A percentile compares a stretch with the other conserved stretches of the same genome.
Evolutionary conservation across 805 yeast species (phyloP).

Genomic region (Tetrapisispora iriomotensis): DNA sequence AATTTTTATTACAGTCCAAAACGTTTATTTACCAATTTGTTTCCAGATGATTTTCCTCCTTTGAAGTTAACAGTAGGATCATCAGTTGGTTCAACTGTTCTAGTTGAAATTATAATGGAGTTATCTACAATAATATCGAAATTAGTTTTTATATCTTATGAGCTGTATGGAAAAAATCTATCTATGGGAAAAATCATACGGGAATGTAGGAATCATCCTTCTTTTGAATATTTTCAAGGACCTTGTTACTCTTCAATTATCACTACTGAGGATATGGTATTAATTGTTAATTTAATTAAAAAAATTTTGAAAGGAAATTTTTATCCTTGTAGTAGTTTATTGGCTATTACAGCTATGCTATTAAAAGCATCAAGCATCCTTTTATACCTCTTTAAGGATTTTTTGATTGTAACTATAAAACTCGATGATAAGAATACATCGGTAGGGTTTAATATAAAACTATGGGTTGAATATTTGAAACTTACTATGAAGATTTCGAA

Average conservation of each 20-base stretch:
- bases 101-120: slow-evolving; percentile 67
- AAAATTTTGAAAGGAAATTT: slow-evolving; percentile 43
- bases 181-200: slow-evolving; percentile 37
- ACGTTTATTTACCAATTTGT: slow-evolving; percentile 56
- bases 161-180: slow-evolving; percentile 31
- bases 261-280: slow-evolving; percentile 32
- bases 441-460: slow-evolving; percentile 39
- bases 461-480: slow-evolving; percentile 63
- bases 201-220: slow-evolving; percentile 30
- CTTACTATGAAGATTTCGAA: slow-evolving; percentile 49
- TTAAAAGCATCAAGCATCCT: slow-evolving; percentile 46
- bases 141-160: slow-evolving; percentile 41
- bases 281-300: slow-evolving; percentile 41
- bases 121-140: slow-evolving; percentile 50
- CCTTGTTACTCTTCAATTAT: slow-evolving; percentile 35
- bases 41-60: slow-evolving; percentile 62
- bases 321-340: slow-evolving; percentile 65
- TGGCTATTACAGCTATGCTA: slow-evolving; percentile 51
- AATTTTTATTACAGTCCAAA: slow-evolving; percentile 40
- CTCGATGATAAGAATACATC: slow-evolving; percentile 41
- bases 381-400: slow-evolving; percentile 43
- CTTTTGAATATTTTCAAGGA: slow-evolving; percentile 29
- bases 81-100: slow-evolving; percentile 53
- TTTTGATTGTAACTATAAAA: slow-evolving; percentile 39
- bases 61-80: slow-evolving; percentile 60